Base-by-base conservation (phyloP, 768 basidiomycete genomes). In the Coprinopsis strossmayeri region DNA sequence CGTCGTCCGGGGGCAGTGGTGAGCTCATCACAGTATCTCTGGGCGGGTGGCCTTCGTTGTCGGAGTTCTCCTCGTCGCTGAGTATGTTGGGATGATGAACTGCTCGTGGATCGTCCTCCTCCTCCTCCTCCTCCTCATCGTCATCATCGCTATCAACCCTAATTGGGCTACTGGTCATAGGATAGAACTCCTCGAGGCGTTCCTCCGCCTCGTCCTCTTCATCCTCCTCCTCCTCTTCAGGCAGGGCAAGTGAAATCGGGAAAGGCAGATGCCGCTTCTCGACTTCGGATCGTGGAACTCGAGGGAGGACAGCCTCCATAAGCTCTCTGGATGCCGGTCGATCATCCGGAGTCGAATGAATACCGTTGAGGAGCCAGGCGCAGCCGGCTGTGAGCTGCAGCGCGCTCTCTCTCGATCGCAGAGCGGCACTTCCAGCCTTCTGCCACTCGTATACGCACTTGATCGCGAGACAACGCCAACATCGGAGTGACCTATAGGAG, bases 331-430 rank as follows among this genome's bases (percentile, higher is more conserved):
- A 53, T 9, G 57, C 50, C 0, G 48, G 38, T 3, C 51, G 50
- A 34, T 50, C 53, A 20, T 60, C 57, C 12, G 55, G 52, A 1
- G 55, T 50, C 2, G 54, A 44, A 34, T 54, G 50, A 1, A 59
- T 34, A 3, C 44, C 21, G 37, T 58, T 60, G 0, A 51, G 13
- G 2, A 60, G 51, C 53, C 53, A 58, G 3, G 48, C 32, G 18
- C 42, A 44, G 1, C 48, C 56, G 2, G 56, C 58, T 1, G 55
- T 57, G 2, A 59, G 45, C 5, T 46, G 46, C 7, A 59, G 52
- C 2, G 56, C 49, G 1, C 20, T 18, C 0, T 41, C 23, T 2
- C 21, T 17, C 21, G 42, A 26, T 1, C 45, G 38, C 5, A 46
- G n/a, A 3, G 3, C 7, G 12, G 46, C 3, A 3, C 21, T 12